A percentile compares a stretch with the other conserved stretches of the same genome.
phyloP scores from a whole-genome alignment of 305 asterid species.

The Fraxinus angustifolia region DNA sequence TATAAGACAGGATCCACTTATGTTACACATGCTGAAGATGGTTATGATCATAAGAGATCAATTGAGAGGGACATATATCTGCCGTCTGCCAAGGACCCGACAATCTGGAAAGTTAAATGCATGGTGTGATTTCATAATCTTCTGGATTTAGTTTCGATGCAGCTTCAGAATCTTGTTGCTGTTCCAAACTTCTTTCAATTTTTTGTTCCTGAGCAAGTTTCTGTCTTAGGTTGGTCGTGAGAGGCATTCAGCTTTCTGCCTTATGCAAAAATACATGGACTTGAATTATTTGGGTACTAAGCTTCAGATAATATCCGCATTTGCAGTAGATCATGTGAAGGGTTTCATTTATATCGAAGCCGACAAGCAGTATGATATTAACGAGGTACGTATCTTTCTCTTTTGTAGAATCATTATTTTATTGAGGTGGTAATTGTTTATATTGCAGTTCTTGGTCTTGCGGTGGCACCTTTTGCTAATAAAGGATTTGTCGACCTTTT shows the following conservation, averaged over 20 bases:
- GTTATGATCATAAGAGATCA: slow-evolving; percentile 43
- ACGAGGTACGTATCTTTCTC: slow-evolving; percentile 58
- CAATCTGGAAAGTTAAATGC: slow-evolving; percentile 94
- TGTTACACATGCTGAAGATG: slow-evolving; percentile 65
- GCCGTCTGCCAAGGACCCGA: slow-evolving; percentile 56
- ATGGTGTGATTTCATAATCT: slow-evolving; percentile 44
- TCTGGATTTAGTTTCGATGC: not conserved
- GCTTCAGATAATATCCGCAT: slow-evolving; percentile 75
- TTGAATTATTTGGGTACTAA: slow-evolving; percentile 56
- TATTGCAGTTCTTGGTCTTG: slow-evolving; percentile 4
- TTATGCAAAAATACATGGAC: slow-evolving; percentile 83
- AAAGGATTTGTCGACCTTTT: slow-evolving; percentile 18
- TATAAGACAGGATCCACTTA: slow-evolving; percentile 66
- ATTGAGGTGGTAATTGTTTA: slow-evolving; percentile 5
- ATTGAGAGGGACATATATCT: slow-evolving; percentile 31
- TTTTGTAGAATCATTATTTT: not conserved
- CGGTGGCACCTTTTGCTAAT: not conserved
- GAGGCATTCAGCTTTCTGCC: slow-evolving; percentile 85
- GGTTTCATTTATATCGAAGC: slow-evolving; percentile 83
- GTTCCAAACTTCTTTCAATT: not conserved
- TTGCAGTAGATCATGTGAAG: slow-evolving; percentile 78
- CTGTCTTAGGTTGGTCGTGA: slow-evolving; percentile 75
- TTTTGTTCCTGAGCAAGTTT: slow-evolving; percentile 26
- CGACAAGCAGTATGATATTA: slow-evolving; percentile 62
- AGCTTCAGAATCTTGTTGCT: not conserved